phyloP scores from a whole-genome alignment of 345 rosid genomes.

The Populus pruinosa region DNA sequence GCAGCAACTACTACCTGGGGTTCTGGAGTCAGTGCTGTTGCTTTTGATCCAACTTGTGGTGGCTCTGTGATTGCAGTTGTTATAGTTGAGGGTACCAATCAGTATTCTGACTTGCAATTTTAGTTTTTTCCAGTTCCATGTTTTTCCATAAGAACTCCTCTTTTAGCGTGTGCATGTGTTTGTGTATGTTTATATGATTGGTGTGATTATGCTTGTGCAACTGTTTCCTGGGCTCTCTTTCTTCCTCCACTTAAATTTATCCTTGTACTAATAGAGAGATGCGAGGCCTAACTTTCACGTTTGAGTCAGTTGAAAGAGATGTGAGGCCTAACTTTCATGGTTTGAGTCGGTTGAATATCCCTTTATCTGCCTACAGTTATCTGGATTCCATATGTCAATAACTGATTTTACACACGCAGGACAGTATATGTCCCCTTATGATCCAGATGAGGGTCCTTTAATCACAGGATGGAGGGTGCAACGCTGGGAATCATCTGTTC shows the following conservation, averaged over 20 bases:
- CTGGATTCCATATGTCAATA: constrained; percentile 6
- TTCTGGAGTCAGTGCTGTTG: constrained; percentile 98
- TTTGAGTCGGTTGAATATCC: background rate
- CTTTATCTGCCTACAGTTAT: background rate
- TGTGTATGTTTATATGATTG: background rate
- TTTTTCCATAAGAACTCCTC: background rate
- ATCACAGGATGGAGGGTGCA: constrained; percentile 99
- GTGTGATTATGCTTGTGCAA: background rate
- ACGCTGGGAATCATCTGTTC: constrained; percentile 98
- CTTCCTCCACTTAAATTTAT: background rate
- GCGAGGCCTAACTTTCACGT: background rate
- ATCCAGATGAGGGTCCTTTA: constrained; percentile 99
- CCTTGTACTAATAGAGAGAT: background rate
- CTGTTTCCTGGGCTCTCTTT: background rate
- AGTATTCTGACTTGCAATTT: background rate
- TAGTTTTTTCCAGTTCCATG: background rate
- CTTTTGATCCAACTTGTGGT: constrained; percentile 97
- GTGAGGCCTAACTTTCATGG: background rate
- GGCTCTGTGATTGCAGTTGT: constrained; percentile 98
- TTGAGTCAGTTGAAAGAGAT: background rate
- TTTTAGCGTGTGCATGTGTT: background rate
- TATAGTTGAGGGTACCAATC: constrained; percentile 80
- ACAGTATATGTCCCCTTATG: constrained; percentile 98
- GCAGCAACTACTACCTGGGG: constrained; percentile 99
- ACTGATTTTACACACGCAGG: constrained; percentile 45